Evolutionary conservation across 768 basidiomycete genomes (phyloP).

Genomic region (Mycena maculata): DNA sequence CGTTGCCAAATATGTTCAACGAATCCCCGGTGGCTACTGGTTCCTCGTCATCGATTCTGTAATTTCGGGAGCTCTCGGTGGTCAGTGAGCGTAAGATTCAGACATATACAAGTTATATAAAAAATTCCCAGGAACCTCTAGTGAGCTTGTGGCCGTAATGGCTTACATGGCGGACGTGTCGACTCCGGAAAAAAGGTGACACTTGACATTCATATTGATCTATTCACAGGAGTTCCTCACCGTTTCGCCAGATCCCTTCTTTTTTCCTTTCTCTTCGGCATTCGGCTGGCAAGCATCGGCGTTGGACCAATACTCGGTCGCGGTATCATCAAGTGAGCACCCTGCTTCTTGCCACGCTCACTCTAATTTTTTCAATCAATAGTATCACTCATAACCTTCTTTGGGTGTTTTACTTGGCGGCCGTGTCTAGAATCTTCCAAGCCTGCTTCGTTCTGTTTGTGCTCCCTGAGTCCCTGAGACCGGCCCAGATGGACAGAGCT

Average conservation of each 20-base stretch:
- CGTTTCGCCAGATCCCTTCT: constrained; percentile 61
- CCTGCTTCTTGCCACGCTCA: neutral
- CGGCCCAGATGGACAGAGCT: constrained; percentile 57
- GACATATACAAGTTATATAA: constrained; percentile 18
- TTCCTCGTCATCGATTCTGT: constrained; percentile 75
- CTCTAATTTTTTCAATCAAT: neutral
- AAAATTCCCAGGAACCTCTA: constrained; percentile 57
- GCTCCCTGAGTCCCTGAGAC: constrained; percentile 83
- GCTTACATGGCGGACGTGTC: constrained; percentile 81
- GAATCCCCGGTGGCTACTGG: constrained; percentile 85
- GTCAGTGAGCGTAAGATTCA: constrained; percentile 50
- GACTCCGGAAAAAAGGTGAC: constrained; percentile 64
- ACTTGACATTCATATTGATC: constrained; percentile 1
- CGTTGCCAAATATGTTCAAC: constrained; percentile 66
- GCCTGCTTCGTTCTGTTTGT: constrained; percentile 63
- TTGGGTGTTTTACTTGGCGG: constrained; percentile 79
- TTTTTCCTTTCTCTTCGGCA: constrained; percentile 74
- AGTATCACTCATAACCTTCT: constrained; percentile 60
- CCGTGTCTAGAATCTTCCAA: constrained; percentile 61
- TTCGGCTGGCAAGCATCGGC: constrained; percentile 80
- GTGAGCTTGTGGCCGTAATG: constrained; percentile 63
- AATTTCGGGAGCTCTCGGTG: constrained; percentile 78
- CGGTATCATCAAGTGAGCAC: constrained; percentile 60
- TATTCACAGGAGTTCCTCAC: constrained; percentile 13
- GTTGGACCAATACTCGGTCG: constrained; percentile 81